Evolutionary conservation across 768 basidiomycete genomes (phyloP).

Genomic region (Tricholoma saponaceum): DNA sequence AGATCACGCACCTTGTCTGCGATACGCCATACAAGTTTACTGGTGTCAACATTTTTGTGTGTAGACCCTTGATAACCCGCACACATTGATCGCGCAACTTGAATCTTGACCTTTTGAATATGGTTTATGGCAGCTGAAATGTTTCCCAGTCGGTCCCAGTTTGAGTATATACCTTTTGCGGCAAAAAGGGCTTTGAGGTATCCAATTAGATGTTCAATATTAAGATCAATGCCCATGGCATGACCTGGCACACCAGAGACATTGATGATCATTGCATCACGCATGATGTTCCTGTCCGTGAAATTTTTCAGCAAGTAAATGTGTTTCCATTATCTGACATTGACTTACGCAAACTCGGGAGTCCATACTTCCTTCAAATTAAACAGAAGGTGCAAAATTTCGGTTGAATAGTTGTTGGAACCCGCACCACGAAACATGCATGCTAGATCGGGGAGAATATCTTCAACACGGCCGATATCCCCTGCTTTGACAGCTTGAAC

Average conservation of each 20-base stretch:
- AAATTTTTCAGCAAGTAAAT: not conserved
- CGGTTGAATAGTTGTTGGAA: conserved; percentile 27
- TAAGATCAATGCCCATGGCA: conserved; percentile 18
- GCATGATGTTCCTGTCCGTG: conserved; percentile 28
- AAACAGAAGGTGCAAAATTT: conserved; percentile 24
- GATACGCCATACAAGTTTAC: conserved; percentile 17
- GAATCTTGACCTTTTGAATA: conserved; percentile 25
- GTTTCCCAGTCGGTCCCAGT: conserved; percentile 28
- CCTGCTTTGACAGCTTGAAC: conserved; percentile 21
- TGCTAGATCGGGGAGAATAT: conserved; percentile 21
- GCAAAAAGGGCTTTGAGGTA: conserved; percentile 26
- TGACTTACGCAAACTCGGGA: conserved; percentile 22
- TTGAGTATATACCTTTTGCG: conserved; percentile 25
- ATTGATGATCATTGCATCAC: conserved; percentile 33
- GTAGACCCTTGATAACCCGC: conserved; percentile 1
- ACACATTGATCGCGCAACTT: conserved; percentile 17
- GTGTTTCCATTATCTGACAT: no score
- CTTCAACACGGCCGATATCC: conserved; percentile 22
- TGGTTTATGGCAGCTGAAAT: conserved; percentile 25
- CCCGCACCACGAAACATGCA: conserved; percentile 28
- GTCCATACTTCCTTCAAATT: conserved; percentile 18
- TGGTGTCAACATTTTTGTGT: conserved; percentile 19
- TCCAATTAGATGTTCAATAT: no score
- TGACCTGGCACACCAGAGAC: conserved; percentile 26
- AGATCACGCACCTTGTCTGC: conserved; percentile 13